These are phyloP conservation scores for Macrophomina pseudophaseolina DNA, from an alignment of 2,329 filamentous ascomycete species.

Conservation along the genomic window DNA sequence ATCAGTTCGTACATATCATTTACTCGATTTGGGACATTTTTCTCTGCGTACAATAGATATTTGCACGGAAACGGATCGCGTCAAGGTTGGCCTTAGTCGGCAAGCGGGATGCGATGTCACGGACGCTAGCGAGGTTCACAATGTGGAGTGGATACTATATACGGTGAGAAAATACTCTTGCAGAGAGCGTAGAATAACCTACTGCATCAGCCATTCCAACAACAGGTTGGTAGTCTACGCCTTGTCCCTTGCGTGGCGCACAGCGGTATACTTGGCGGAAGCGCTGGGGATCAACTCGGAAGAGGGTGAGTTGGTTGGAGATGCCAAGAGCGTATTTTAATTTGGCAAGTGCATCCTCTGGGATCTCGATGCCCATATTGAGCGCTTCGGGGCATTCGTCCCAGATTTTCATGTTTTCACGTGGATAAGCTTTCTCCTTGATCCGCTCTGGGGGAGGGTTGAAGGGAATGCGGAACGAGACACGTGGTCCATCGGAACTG, in stretches of 20 bases:
- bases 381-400: constrained; percentile 58
- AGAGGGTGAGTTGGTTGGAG: constrained; percentile 68
- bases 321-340: constrained; percentile 70
- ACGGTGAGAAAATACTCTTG: neutral
- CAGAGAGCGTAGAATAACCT: constrained; percentile 39
- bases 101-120: constrained; percentile 63
- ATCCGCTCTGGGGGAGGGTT: constrained; percentile 65
- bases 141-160: constrained; percentile 69
- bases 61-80: constrained; percentile 70
- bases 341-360: constrained; percentile 64
- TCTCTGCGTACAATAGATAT: constrained; percentile 64
- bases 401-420: constrained; percentile 69
- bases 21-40: no score
- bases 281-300: constrained; percentile 66
- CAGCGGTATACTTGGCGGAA: constrained; percentile 65
- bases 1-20: neutral
- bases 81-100: constrained; percentile 63
- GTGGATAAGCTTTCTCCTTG: constrained; percentile 62
- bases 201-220: constrained; percentile 74
- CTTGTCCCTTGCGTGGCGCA: constrained; percentile 60
- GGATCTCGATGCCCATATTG: constrained; percentile 52
- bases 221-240: constrained; percentile 67
- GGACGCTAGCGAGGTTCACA: constrained; percentile 68
- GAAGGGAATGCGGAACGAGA: constrained; percentile 70
- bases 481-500: constrained; percentile 58